phyloP scores from a whole-genome alignment of 2,329 filamentous ascomycete genomes.

The Hysterium pulicare region DNA sequence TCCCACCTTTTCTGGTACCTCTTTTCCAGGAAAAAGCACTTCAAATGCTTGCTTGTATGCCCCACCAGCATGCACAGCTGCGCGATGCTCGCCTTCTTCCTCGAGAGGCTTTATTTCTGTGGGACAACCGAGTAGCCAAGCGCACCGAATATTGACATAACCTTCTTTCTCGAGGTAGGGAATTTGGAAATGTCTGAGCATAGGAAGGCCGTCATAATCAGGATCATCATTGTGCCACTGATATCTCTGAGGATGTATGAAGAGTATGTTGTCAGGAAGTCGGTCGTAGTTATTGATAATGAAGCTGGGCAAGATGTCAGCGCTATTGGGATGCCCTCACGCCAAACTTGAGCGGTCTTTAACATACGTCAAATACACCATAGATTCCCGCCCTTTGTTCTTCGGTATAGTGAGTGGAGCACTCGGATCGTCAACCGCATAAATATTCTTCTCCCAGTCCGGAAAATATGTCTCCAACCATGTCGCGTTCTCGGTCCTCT shows the following conservation, averaged over 20 bases:
- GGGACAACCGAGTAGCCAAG: slow-evolving; percentile 52
- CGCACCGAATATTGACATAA: slow-evolving; percentile 55
- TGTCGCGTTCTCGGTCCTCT: slow-evolving; percentile 36
- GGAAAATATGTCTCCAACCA: slow-evolving; percentile 40
- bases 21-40: slow-evolving; percentile 44
- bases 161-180: slow-evolving; percentile 48
- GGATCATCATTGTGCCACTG: slow-evolving; percentile 53
- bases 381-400: slow-evolving; percentile 50
- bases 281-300: slow-evolving; percentile 41
- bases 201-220: slow-evolving; percentile 49
- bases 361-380: slow-evolving; percentile 49
- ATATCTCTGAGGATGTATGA: slow-evolving; percentile 42
- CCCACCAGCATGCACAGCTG: slow-evolving; percentile 47
- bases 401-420: slow-evolving; percentile 41
- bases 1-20: slow-evolving; percentile 45
- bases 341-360: not conserved
- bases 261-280: slow-evolving; percentile 40
- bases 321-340: too few relatives aligned
- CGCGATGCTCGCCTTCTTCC: slow-evolving; percentile 39
- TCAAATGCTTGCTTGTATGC: slow-evolving; percentile 50
- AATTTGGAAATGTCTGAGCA: slow-evolving; percentile 49
- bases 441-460: slow-evolving; percentile 40
- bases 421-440: slow-evolving; percentile 40
- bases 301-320: slow-evolving; percentile 23
- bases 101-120: slow-evolving; percentile 47